Base-by-base conservation (phyloP, 1,284 basidiomycete genomes). In the Moniliophthora roreri region DNA sequence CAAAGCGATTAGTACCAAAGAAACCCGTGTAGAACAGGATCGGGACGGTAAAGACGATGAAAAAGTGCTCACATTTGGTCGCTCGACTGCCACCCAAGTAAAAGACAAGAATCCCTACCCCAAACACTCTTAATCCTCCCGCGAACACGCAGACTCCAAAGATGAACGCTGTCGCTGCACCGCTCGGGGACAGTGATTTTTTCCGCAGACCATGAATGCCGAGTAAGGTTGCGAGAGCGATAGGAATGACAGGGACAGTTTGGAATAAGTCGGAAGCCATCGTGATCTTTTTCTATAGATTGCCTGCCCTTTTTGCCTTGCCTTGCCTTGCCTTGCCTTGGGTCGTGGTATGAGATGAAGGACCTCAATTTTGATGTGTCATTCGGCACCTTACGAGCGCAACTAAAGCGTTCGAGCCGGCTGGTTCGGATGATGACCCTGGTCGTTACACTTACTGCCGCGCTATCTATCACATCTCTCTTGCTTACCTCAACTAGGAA, bases 1-100 rank as follows among this genome's bases (percentile, higher is more conserved):
- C n/a, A n/a, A n/a, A n/a, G n/a, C n/a, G n/a, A n/a, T n/a, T n/a
- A n/a, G n/a, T n/a, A n/a, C n/a, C 5, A 50, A 3, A 11, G 36
- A 15, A 15, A 36, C 23, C 23, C n/a, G 10, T 11, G 28, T 50
- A 21, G 23, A 54, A 38, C 36, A 21, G 38, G 13, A 42, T 18
- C 23, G 37, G 16, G 13, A 41, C 10, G 26, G 32, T 46, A 28
- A 21, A 21, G 39, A n/a, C 26, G 2, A 50, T 24, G 15, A 0
- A 20, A 23, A 37, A 20, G 1, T 37, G 68, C 81, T 60, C 59
- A 82, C 81, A 77, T 66, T 93, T 95, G 4, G 95, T 97, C 0
- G 93, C 94, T 48, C 83, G 77, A 48, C 89, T 92, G 0, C 88
- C 94, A 1, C 85, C 62, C 16, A 95, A 75, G 68, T 96, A 95